A percentile compares a stretch with the other conserved stretches of the same genome.
These are phyloP conservation scores for Penicillium ucsense DNA, from an alignment of 495 filamentous ascomycete species.

Conservation along the genomic window DNA sequence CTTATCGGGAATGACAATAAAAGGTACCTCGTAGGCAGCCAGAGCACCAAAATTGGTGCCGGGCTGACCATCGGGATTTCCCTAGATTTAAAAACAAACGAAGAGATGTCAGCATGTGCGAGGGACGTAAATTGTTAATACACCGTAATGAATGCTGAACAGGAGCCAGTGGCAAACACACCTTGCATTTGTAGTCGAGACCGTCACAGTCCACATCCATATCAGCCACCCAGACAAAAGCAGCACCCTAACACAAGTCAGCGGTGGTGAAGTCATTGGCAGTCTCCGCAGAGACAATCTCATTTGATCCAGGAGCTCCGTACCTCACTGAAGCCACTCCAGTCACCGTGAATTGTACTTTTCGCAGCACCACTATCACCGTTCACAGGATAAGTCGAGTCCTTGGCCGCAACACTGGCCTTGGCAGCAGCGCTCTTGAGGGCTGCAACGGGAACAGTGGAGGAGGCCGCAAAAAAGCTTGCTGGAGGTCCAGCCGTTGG, in stretches of 20 bases:
- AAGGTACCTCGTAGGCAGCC: conserved; percentile 30
- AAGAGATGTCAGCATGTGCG: not conserved
- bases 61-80: conserved; percentile 24
- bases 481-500: conserved; percentile 18
- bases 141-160: too few relatives aligned
- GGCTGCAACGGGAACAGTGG: conserved; percentile 16
- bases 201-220: conserved; percentile 37
- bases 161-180: not conserved
- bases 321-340: conserved; percentile 18
- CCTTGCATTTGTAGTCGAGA: conserved; percentile 23
- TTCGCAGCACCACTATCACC: conserved; percentile 5
- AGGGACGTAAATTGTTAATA: not conserved
- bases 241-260: conserved; percentile 16
- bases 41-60: conserved; percentile 29
- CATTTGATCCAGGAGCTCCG: too few relatives aligned
- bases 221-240: conserved; percentile 25
- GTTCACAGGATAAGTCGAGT: conserved; percentile 19
- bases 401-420: conserved; percentile 14
- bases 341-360: conserved; percentile 26
- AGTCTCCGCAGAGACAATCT: too few relatives aligned
- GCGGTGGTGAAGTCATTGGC: too few relatives aligned
- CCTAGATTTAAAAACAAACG: conserved; percentile 6
- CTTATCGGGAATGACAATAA: conserved; percentile 27
- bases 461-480: conserved; percentile 20
- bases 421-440: conserved; percentile 18